phyloP scores from a whole-genome alignment of 2,329 filamentous ascomycete genomes.

The Pseudogymnoascus sp. region DNA sequence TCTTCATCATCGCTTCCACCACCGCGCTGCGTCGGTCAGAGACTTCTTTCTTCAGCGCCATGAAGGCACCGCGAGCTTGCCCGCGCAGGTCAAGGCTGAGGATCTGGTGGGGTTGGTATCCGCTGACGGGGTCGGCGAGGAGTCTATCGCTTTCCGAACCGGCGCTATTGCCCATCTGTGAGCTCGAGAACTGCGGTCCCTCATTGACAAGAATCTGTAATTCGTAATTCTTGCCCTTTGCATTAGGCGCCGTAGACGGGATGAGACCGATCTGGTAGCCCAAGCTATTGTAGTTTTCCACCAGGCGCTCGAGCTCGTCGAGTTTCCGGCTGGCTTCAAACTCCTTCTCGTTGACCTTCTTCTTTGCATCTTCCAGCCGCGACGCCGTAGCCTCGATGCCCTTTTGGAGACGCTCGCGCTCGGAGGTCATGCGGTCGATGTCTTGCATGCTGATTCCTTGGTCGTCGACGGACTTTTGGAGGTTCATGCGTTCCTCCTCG shows the following conservation, averaged over 20 bases:
- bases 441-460: constrained; percentile 95
- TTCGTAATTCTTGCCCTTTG: constrained; percentile 78
- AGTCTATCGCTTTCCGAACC: constrained; percentile 60
- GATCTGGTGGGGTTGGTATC: constrained; percentile 83
- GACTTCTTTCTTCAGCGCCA: constrained; percentile 76
- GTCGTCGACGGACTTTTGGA: constrained; percentile 82
- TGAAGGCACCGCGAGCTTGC: constrained; percentile 68
- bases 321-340: constrained; percentile 76
- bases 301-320: constrained; percentile 82
- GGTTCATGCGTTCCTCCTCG: constrained; percentile 68
- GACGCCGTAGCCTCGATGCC: constrained; percentile 69
- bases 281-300: constrained; percentile 87
- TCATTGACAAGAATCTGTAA: constrained; percentile 75
- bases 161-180: constrained; percentile 36
- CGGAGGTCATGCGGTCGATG: constrained; percentile 97
- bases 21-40: constrained; percentile 76
- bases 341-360: constrained; percentile 76
- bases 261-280: constrained; percentile 92
- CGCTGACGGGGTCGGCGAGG: constrained; percentile 70
- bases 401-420: constrained; percentile 86
- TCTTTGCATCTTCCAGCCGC: constrained; percentile 78
- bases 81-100: constrained; percentile 84
- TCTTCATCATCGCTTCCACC: constrained; percentile 87
- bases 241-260: constrained; percentile 73
- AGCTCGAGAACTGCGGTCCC: constrained; percentile 65